Percentiles rank a stretch among this genome's conserved stretches.
phyloP scores from a whole-genome alignment of 1,284 basidiomycete genomes.

The Leccinum fallax region DNA sequence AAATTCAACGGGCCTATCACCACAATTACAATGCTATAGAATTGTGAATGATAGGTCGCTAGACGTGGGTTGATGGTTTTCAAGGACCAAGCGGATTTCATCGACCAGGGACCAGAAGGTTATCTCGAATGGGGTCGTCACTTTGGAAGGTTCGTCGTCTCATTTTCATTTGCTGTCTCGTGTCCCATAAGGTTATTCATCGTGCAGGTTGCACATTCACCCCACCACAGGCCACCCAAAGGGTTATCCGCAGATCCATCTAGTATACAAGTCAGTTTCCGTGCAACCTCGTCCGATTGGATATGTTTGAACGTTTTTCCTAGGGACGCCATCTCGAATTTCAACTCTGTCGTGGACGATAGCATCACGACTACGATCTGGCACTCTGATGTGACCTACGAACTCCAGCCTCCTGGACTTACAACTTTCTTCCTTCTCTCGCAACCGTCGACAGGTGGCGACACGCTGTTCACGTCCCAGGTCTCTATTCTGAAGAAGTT shows the following conservation, averaged over 20 bases:
- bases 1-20: conserved; percentile 6
- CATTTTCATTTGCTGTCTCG: background rate
- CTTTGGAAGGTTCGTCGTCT: conserved; percentile 54
- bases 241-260: conserved; percentile 73
- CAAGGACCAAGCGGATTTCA: conserved; percentile 73
- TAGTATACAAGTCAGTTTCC: conserved; percentile 62
- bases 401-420: conserved; percentile 83
- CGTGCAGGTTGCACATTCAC: conserved; percentile 70
- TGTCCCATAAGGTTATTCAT: background rate
- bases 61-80: conserved; percentile 79
- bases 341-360: conserved; percentile 51
- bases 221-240: conserved; percentile 77
- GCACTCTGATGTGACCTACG: conserved; percentile 86
- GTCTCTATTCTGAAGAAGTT: conserved; percentile 69
- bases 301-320: background rate
- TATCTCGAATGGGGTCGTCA: conserved; percentile 71
- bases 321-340: conserved; percentile 68
- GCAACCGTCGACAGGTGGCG: conserved; percentile 73
- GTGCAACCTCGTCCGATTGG: conserved; percentile 1
- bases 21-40: conserved; percentile 1
- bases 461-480: conserved; percentile 79
- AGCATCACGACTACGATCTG: conserved; percentile 68
- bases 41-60: conserved; percentile 57
- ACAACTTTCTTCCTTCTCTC: conserved; percentile 86
- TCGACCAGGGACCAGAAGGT: conserved; percentile 68